Evolutionary conservation across 345 rosid species (phyloP), one percentile per base, ranked within the genome.

Genomic region (Ceriops tagal): DNA sequence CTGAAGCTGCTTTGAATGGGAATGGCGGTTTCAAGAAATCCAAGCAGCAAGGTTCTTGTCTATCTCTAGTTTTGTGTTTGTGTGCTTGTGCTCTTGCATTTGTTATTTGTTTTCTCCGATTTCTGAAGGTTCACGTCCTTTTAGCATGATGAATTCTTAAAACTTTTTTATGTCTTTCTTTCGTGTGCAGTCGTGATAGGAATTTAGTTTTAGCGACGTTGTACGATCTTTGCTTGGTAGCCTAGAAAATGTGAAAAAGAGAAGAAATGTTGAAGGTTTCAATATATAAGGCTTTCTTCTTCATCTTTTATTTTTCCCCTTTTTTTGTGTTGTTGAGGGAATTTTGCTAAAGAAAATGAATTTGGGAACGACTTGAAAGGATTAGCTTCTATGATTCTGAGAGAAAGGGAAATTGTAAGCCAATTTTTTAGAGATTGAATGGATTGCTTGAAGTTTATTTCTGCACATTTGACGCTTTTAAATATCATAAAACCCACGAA

Each of bases 11-110:
- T 53, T 65, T 75, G 34, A 78, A 77, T 73, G 79, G 79, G 59
- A 92, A 90, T 84, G 96, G 98, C 49, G 89, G 89, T 64, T 31
- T 74, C 65, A 92, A 92, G 87, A 89, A 79, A 83, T 59, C 81
- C 59, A 90, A 78, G 80, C 89, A 82, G 80, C 89, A 82, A 69
- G 84, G 85, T 83, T 22, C 19, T 62, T 47, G 32, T 6, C 7
- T 27, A n/a, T 16, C 24, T 15, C 46, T 43, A 6, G 5, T 51
- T 19, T 5, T 65, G 6, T 22, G 30, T 55, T 1, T 55, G 15
- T n/a, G 11, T 55, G 58, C 15, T 9, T 22, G 27, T 9, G 15
- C 15, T 22, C 7, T 8, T 55, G 24, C 22, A 0, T 55, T 2
- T 55, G 24, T 24, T 1, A 13, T 13, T 30, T 56, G 59, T 56